Conservation (phyloP, 2,329 filamentous ascomycete species). For the Penicillium sp. region DNA sequence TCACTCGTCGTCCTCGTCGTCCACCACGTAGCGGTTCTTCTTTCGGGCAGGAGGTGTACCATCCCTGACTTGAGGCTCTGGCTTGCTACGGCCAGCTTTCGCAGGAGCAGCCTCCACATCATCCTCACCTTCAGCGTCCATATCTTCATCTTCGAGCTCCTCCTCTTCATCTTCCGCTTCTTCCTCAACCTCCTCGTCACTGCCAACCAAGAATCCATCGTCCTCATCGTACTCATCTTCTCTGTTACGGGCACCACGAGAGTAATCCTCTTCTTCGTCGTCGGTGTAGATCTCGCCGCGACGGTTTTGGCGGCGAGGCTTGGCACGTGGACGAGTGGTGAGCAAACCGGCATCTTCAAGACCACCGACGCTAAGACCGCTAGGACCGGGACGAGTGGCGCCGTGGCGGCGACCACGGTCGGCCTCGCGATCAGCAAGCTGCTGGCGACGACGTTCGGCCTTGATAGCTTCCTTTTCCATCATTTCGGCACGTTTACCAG, state of each 20-base stretch:
- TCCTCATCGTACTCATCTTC: conserved; percentile 77
- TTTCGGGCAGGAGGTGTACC: conserved; percentile 36
- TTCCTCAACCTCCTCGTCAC: conserved; percentile 43
- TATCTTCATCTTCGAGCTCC: conserved; percentile 36
- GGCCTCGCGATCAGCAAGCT: conserved; percentile 48
- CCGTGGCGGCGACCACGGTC: conserved; percentile 46
- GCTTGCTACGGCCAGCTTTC: conserved; percentile 24
- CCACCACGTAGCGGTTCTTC: conserved; percentile 42
- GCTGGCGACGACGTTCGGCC: conserved; percentile 47
- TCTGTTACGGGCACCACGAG: conserved; percentile 44
- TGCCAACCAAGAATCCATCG: conserved; percentile 61
- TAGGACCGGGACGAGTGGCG: conserved; percentile 38
- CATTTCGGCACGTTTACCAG: conserved; percentile 51
- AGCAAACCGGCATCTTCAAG: conserved; percentile 50
- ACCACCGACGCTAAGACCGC: conserved; percentile 48
- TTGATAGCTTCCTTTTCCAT: conserved; percentile 52
- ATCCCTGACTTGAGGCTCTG: conserved; percentile 17
- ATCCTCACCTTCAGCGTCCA: conserved; percentile 40
- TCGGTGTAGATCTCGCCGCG: conserved; percentile 44
- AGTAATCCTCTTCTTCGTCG: conserved; percentile 44
- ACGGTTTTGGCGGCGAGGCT: conserved; percentile 35
- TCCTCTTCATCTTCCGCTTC: conserved; percentile 40
- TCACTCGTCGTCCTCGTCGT: conserved; percentile 43
- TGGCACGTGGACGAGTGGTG: conserved; percentile 35
- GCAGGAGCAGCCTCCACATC: conserved; percentile 28